Conservation (phyloP, 2,329 filamentous ascomycete species). For the Stachybotrys echinatus region DNA sequence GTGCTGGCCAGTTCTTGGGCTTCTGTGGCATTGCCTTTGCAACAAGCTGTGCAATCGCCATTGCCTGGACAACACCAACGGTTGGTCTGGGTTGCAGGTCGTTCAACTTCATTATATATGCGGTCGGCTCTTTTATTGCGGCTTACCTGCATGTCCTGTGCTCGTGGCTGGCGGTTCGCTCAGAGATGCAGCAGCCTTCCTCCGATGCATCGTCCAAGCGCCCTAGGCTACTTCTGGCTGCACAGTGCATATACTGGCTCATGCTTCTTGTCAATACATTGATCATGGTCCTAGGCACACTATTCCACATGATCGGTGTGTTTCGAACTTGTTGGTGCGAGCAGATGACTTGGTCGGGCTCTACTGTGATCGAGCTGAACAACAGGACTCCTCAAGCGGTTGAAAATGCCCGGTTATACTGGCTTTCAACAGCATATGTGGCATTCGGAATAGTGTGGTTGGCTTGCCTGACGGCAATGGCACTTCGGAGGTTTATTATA, state of each 20-base stretch:
- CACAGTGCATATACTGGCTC: neutral
- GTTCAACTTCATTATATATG: neutral
- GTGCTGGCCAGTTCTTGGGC: neutral
- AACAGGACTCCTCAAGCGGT: neutral
- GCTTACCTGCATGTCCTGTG: neutral
- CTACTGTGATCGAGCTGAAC: neutral
- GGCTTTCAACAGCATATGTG: neutral
- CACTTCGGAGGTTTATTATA: neutral
- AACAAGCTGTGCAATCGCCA: neutral
- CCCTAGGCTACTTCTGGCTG: no score
- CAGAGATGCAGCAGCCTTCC: no score
- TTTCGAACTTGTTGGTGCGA: neutral
- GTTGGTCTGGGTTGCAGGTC: neutral
- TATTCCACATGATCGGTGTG: neutral
- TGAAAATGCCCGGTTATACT: neutral
- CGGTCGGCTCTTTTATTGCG: neutral
- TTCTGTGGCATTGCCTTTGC: neutral
- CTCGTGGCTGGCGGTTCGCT: neutral
- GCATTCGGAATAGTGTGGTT: neutral
- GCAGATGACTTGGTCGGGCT: neutral
- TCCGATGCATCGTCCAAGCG: no score
- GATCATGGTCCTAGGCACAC: neutral
- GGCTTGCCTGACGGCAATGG: neutral
- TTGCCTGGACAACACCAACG: neutral
- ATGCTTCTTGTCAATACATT: neutral